phyloP scores from a whole-genome alignment of 2,329 filamentous ascomycete genomes.

The Aureobasidium namibiae region DNA sequence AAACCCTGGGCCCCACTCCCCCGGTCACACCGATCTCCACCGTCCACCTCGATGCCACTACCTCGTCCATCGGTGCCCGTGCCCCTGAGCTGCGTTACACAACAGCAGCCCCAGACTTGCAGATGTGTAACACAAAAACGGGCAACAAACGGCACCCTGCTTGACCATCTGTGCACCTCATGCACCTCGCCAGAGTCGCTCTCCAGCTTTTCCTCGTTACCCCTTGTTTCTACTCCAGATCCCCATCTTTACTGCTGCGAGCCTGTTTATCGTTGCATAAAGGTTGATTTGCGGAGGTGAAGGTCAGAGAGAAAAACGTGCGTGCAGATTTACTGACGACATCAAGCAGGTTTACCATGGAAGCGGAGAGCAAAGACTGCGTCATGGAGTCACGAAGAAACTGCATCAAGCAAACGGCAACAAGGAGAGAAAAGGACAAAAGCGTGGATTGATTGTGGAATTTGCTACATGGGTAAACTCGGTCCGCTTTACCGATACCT shows the following conservation, averaged over 20 bases:
- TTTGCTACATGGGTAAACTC: not conserved
- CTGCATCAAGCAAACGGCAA: accelerated
- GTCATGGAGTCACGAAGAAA: not conserved
- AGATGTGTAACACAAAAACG: not conserved
- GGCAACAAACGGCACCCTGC: not conserved
- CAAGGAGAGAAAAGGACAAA: not conserved
- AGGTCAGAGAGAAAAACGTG: not conserved
- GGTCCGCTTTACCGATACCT: not conserved
- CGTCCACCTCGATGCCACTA: not conserved
- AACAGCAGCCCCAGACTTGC: not conserved
- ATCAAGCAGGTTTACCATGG: not conserved
- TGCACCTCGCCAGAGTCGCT: not conserved
- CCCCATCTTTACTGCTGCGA: not conserved
- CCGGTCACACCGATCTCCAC: not conserved
- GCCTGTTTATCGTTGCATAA: not conserved
- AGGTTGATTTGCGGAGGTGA: not conserved
- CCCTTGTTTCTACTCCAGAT: not conserved
- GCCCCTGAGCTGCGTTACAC: no score
- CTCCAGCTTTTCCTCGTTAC: not conserved
- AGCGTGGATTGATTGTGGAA: no score
- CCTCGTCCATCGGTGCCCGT: no score
- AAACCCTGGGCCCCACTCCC: not conserved
- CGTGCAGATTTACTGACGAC: not conserved
- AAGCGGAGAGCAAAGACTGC: not conserved
- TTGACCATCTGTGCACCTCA: no score